Conservation (phyloP, 306 rosid species). For the Coriaria nepalensis region DNA sequence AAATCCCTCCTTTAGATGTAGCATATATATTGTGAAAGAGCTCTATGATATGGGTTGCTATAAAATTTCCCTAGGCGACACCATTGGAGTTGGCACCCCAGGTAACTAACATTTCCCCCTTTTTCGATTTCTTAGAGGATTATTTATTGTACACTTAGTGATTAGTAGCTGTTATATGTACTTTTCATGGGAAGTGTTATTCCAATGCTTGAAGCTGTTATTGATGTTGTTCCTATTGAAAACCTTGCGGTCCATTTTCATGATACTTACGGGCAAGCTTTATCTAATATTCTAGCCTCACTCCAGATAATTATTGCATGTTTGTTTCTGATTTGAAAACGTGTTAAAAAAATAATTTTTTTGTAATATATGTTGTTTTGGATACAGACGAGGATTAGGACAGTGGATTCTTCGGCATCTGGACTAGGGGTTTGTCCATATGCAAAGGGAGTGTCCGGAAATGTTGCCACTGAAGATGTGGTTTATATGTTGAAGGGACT, state of each 20-base stretch:
- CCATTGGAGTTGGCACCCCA: slow-evolving; percentile 93
- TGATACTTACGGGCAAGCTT: slow-evolving; percentile 97
- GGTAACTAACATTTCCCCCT: slow-evolving; percentile 37
- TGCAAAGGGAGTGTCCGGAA: slow-evolving; percentile 89
- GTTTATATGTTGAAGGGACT: slow-evolving; percentile 80
- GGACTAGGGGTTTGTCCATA: slow-evolving; percentile 96
- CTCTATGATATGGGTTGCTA: slow-evolving; percentile 74
- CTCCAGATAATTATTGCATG: slow-evolving; percentile 47
- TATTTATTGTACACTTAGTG: too few species aligned
- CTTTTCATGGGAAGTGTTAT: slow-evolving; percentile 44
- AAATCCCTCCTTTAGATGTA: slow-evolving; percentile 58
- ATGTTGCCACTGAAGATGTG: slow-evolving; percentile 90
- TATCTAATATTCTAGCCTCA: slow-evolving; percentile 62
- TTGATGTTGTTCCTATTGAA: slow-evolving; percentile 47
- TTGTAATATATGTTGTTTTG: slow-evolving; percentile 4
- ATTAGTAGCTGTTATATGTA: background rate
- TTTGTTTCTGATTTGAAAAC: background rate
- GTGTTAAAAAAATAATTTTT: background rate
- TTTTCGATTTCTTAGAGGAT: background rate
- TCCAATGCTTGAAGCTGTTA: slow-evolving; percentile 87
- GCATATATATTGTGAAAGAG: slow-evolving; percentile 73
- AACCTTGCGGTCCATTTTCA: slow-evolving; percentile 87
- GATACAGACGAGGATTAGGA: slow-evolving; percentile 50
- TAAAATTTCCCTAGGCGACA: slow-evolving; percentile 91
- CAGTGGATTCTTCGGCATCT: slow-evolving; percentile 83